Conservation (phyloP, 495 filamentous ascomycete genomes). For the Penicillium diatomitis region DNA sequence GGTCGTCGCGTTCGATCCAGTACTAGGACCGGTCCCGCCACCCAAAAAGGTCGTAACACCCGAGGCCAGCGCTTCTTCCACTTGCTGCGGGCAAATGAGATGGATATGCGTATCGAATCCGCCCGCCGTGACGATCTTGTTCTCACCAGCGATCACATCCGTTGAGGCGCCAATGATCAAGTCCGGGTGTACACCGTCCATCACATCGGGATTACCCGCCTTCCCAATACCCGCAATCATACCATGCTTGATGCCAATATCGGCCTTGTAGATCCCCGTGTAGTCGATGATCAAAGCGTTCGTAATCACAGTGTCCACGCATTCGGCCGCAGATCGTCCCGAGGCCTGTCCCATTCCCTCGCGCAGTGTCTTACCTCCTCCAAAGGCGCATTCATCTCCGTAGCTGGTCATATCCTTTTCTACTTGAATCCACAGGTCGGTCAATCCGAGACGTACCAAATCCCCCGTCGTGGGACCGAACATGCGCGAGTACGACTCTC, state of each 20-base stretch:
- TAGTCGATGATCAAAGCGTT: slow-evolving; percentile 91
- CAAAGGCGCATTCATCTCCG: slow-evolving; percentile 94
- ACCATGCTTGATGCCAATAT: slow-evolving; percentile 89
- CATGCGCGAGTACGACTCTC: slow-evolving; percentile 73
- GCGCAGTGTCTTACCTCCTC: slow-evolving; percentile 86
- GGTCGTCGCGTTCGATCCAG: slow-evolving; percentile 91
- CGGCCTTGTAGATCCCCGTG: slow-evolving; percentile 91
- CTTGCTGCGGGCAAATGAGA: slow-evolving; percentile 95
- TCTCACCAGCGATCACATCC: slow-evolving; percentile 92
- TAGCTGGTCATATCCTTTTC: slow-evolving; percentile 80
- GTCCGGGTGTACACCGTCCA: slow-evolving; percentile 72
- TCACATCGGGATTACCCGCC: slow-evolving; percentile 92
- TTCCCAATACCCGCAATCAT: slow-evolving; percentile 89
- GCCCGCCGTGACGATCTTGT: slow-evolving; percentile 87
- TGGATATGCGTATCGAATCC: slow-evolving; percentile 93
- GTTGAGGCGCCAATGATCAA: slow-evolving; percentile 86
- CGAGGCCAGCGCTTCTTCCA: slow-evolving; percentile 72
- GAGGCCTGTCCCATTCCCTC: slow-evolving; percentile 96
- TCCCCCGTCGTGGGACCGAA: slow-evolving; percentile 92
- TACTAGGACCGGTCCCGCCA: slow-evolving; percentile 89
- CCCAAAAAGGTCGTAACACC: slow-evolving; percentile 91
- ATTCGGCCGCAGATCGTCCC: slow-evolving; percentile 59
- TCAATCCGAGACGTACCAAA: slow-evolving; percentile 68
- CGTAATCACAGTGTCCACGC: slow-evolving; percentile 79
- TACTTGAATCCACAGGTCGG: slow-evolving; percentile 85